Evolutionary conservation across 2,329 filamentous ascomycete genomes (phyloP).

Genomic region (Claviceps maximensis): DNA sequence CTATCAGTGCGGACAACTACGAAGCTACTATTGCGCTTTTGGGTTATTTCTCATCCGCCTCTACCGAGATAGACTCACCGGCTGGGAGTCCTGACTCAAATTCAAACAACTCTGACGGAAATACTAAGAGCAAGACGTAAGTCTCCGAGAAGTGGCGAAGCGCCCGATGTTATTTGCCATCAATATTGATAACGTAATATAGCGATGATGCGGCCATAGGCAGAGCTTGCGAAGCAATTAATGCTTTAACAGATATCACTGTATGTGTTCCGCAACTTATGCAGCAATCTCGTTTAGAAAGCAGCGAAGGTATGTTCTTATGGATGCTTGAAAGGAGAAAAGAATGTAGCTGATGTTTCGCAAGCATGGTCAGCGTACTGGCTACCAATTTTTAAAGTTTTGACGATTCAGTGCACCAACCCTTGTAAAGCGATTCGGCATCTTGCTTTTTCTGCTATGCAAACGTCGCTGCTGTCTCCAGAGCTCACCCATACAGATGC

Average conservation of each 20-base stretch:
- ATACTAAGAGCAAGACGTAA: slow-evolving; percentile 16
- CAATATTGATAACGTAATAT: background rate
- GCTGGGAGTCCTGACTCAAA: slow-evolving; percentile 54
- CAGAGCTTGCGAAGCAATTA: slow-evolving; percentile 68
- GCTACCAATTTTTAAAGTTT: slow-evolving; percentile 82
- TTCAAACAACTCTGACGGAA: slow-evolving; percentile 20
- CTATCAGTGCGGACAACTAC: slow-evolving; percentile 91
- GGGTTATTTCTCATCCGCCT: slow-evolving; percentile 80
- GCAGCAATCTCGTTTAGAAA: slow-evolving; percentile 83
- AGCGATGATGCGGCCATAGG: slow-evolving; percentile 44
- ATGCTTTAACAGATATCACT: slow-evolving; percentile 71
- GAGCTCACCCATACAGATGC: slow-evolving; percentile 74
- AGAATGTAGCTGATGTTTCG: slow-evolving; percentile 1
- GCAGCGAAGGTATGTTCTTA: slow-evolving; percentile 51
- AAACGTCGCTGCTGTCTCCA: slow-evolving; percentile 73
- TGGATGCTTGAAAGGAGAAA: background rate
- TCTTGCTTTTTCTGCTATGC: slow-evolving; percentile 73
- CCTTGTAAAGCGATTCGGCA: slow-evolving; percentile 87
- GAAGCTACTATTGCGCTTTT: slow-evolving; percentile 73
- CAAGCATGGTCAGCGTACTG: slow-evolving; percentile 94
- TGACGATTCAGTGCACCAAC: slow-evolving; percentile 86
- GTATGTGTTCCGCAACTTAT: slow-evolving; percentile 74
- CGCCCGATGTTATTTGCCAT: background rate
- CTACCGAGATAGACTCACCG: slow-evolving; percentile 54
- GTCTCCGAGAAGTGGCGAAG: background rate